These are phyloP conservation scores for Populus hybrid DNA, from an alignment of 441 rosid species.

Conservation along the genomic window DNA sequence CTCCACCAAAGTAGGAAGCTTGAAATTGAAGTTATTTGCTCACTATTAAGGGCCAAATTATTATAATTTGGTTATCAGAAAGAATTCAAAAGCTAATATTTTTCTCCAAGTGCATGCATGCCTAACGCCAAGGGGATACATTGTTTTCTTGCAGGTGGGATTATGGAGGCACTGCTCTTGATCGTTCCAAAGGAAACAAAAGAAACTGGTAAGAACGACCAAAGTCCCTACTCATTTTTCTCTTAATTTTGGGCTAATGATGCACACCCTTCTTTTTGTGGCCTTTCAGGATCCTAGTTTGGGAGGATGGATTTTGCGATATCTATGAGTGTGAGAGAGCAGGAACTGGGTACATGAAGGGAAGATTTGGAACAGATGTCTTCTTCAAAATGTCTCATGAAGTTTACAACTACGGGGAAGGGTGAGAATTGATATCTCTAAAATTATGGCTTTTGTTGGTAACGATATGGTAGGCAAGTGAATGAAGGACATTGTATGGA, in stretches of 20 bases:
- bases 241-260: neutral
- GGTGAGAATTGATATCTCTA: conserved; percentile 35
- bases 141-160: conserved; percentile 64
- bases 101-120: neutral
- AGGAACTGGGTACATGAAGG: conserved; percentile 39
- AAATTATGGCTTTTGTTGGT: neutral
- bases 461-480: neutral
- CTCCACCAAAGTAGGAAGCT: conserved; percentile 61
- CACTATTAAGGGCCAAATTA: neutral
- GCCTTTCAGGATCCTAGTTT: conserved; percentile 59
- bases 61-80: neutral
- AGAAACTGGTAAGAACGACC: conserved; percentile 55
- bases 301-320: conserved; percentile 80
- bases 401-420: conserved; percentile 71
- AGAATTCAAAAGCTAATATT: neutral
- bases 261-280: neutral
- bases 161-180: conserved; percentile 56
- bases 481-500: neutral
- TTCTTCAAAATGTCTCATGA: conserved; percentile 83
- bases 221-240: neutral
- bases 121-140: conserved; percentile 15
- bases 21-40: neutral
- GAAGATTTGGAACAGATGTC: conserved; percentile 59
- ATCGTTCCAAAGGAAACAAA: conserved; percentile 62
- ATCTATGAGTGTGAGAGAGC: conserved; percentile 53